phyloP scores from a whole-genome alignment of 2,329 filamentous ascomycete genomes.

The Cordyceps tenuipes region DNA sequence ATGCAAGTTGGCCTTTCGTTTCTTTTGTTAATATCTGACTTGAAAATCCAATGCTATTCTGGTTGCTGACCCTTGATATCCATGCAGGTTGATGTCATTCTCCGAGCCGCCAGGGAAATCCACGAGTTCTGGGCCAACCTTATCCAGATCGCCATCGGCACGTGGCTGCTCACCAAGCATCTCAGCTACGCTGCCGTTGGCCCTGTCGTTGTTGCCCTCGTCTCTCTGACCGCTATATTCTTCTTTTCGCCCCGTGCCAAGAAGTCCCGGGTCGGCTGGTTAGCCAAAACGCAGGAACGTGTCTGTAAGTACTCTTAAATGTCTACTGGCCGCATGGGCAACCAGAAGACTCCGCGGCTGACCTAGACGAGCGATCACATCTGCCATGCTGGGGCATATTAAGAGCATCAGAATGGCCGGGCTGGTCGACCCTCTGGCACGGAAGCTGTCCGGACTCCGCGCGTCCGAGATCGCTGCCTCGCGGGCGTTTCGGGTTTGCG shows the following conservation, averaged over 20 bases:
- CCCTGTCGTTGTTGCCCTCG: conserved; percentile 24
- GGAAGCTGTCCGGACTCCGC: conserved; percentile 23
- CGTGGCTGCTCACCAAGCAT: conserved; percentile 25
- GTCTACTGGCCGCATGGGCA: too few species aligned
- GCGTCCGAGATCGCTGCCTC: conserved; percentile 28
- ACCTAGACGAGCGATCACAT: conserved; percentile 19
- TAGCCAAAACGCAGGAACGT: conserved; percentile 20
- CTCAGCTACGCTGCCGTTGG: conserved; percentile 27
- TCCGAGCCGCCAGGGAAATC: conserved; percentile 26
- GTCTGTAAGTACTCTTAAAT: conserved; percentile 17
- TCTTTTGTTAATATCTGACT: too few species aligned
- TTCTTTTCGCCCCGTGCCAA: conserved; percentile 20
- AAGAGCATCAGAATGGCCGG: conserved; percentile 36
- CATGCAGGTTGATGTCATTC: conserved; percentile 28
- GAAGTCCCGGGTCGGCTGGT: conserved; percentile 22
- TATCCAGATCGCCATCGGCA: conserved; percentile 26
- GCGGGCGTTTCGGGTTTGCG: conserved; percentile 25
- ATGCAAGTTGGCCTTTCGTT: conserved; percentile 19
- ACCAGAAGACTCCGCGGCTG: background rate
- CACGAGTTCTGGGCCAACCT: conserved; percentile 30
- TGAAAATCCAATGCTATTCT: background rate
- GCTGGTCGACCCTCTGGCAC: conserved; percentile 23
- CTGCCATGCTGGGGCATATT: conserved; percentile 29
- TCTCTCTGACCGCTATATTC: conserved; percentile 21
- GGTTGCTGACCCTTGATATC: background rate